Evolutionary conservation across 768 basidiomycete genomes (phyloP).

Genomic region (Coprinopsis sp.): DNA sequence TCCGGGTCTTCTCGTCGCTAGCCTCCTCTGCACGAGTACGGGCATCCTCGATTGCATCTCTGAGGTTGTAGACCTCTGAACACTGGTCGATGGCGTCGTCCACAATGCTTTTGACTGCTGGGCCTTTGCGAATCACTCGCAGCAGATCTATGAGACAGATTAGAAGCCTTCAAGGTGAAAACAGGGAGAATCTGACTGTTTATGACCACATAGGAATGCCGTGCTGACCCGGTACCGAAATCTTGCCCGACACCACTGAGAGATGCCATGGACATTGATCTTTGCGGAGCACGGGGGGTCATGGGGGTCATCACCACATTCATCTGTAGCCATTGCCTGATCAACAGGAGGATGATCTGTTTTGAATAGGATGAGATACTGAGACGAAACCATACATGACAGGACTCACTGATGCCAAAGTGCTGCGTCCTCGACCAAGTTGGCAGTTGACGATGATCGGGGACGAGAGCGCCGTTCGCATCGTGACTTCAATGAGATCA

Average conservation of each 20-base stretch:
- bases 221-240: constrained; percentile 20
- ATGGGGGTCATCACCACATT: constrained; percentile 34
- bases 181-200: constrained; percentile 8
- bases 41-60: constrained; percentile 84
- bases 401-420: constrained; percentile 71
- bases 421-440: constrained; percentile 88
- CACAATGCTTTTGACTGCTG: constrained; percentile 78
- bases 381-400: not conserved
- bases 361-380: not conserved
- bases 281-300: constrained; percentile 30
- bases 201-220: constrained; percentile 1
- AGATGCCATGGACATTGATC: constrained; percentile 45
- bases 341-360: constrained; percentile 76
- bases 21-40: constrained; percentile 75
- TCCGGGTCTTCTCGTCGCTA: constrained; percentile 65
- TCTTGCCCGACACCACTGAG: constrained; percentile 16
- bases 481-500: constrained; percentile 74
- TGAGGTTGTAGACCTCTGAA: constrained; percentile 74
- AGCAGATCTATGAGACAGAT: constrained; percentile 53
- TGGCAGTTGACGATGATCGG: constrained; percentile 96
- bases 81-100: constrained; percentile 89
- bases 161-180: constrained; percentile 2
- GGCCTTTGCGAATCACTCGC: constrained; percentile 82
- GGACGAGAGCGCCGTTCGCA: constrained; percentile 62
- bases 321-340: constrained; percentile 74